Base-by-base conservation (phyloP, 2,329 filamentous ascomycete species). In the Monilinia aucupariae region DNA sequence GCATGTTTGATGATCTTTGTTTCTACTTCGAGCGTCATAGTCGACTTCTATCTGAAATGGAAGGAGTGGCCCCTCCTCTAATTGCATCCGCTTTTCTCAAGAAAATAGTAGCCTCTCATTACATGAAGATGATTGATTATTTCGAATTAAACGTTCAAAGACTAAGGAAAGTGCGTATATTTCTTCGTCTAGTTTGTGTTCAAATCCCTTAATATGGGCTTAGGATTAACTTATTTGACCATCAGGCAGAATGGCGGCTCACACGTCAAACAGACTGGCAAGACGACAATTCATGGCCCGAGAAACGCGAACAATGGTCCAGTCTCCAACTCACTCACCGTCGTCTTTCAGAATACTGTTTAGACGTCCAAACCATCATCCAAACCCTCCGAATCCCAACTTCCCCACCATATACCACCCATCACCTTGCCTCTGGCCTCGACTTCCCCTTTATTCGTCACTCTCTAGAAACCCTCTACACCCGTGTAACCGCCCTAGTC, bases 101-200 rank as follows among this genome's bases (percentile, higher is more conserved):
- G 25, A 65, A 65, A 34, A 59, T 62, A 7, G 25, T 62, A 12
- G 49, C 61, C 41, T 51, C 48, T 39, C 62, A 64, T 30, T 65
- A 65, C n/a, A 61, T 64, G 2, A 61, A 64, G 41, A 4, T 64
- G 25, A 56, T 65, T 25, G 62, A 62, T 53, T 65, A 59, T 45
- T 53, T 43, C 22, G 47, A 61, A 15, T 43, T 61, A 17, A 41
- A 17, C 4, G 8, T 61, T 17, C 56, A 59, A 12, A 59, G 48
- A 45, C 12, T 61, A 8, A 20, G 32, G 3, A 32, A 22, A 30
- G 37, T 43, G 45, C 25, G 48, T 53, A 25, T 8, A 25, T 22
- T 20, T 32, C 13, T 17, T 22, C 15, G 15, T 22, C 12, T 4
- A 8, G n/a, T 25, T 17, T 6, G 22, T n/a, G 12, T 32, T 5